Base-by-base conservation (phyloP, 441 rosid genomes). In the Populus tomentosa region DNA sequence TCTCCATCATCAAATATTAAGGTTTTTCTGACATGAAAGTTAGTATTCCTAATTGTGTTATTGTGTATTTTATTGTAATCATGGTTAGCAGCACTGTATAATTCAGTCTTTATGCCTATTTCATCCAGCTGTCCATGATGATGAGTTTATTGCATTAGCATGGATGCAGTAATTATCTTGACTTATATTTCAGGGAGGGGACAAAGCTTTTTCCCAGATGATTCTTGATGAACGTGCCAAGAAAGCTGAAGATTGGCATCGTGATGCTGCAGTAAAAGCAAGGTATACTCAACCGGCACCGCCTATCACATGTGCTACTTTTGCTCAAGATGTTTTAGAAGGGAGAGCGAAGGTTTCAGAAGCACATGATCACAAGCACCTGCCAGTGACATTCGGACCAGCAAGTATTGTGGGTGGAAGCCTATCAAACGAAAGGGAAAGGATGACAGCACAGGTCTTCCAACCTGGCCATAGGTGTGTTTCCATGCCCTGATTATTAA, bases 311-410 rank as follows among this genome's bases (percentile, higher is more conserved):
- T 96, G 99, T 85, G 98, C 99, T 71, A 91, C 98, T 78, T 96
- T 94, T 82, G 99, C 98, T 74, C 97, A 90, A 88, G 99, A 96
- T 86, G 97, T 94, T 77, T 65, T 94, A 65, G 99, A 94, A 90
- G 99, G 99, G 36, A 89, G 98, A 81, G 98, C 99, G 65, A 79
- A 82, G 2, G 90, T 89, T 72, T 87, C 94, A 14, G 82, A 94
- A 67, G 91, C 86, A 67, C 96, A 92, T 24, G 96, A 92, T 20
- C 99, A 96, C 83, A 94, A 93, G 78, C 91, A 96, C 85, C 96
- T 90, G 80, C 98, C 99, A 33, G 76, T 91, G 85, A 87, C 93
- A 84, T 96, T 94, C 71, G 98, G 98, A 82, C 98, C 98, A 76
- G 95, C 95, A 72, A 96, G 98, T 86, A 86, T 96, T 18, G 75